Conservation (phyloP, 2,329 filamentous ascomycete species). For the Dendrostoma leiphaemia region DNA sequence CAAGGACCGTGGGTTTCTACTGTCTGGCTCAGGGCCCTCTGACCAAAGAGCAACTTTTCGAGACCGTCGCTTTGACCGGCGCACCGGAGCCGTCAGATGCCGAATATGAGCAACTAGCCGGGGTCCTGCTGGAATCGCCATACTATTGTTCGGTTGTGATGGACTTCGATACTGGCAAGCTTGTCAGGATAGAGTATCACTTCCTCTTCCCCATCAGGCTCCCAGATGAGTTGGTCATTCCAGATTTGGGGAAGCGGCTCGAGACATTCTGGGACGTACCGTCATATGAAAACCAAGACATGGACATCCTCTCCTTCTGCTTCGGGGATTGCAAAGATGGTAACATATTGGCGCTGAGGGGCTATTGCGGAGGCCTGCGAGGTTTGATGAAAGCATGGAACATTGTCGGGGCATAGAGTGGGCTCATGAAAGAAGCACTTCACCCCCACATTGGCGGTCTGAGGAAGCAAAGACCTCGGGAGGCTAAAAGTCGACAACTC, state of each 20-base stretch:
- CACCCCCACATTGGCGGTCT: too few species aligned
- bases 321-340: slow-evolving; percentile 9
- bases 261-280: slow-evolving; percentile 14
- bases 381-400: slow-evolving; percentile 14
- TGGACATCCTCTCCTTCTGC: slow-evolving; percentile 16
- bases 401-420: slow-evolving; percentile 13
- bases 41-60: slow-evolving; percentile 4
- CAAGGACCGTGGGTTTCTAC: slow-evolving; percentile 6
- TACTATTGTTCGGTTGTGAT: slow-evolving; percentile 15
- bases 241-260: slow-evolving; percentile 7
- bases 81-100: slow-evolving; percentile 10
- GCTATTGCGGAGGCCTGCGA: slow-evolving; percentile 16
- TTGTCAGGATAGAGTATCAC: slow-evolving; percentile 15
- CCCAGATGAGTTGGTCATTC: slow-evolving; percentile 15
- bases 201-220: slow-evolving; percentile 18
- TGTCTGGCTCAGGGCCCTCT: slow-evolving; percentile 16
- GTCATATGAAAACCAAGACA: slow-evolving; percentile 13
- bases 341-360: slow-evolving; percentile 11
- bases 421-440: too few species aligned
- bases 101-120: slow-evolving; percentile 8
- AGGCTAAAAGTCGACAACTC: too few species aligned
- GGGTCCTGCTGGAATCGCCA: slow-evolving; percentile 10
- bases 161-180: slow-evolving; percentile 11
- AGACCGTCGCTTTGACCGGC: slow-evolving; percentile 11
- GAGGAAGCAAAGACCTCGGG: too few species aligned